These are phyloP conservation scores for Choanephora cucurbitarum DNA, from an alignment of 371 early-diverging fungal species.

Conservation along the genomic window DNA sequence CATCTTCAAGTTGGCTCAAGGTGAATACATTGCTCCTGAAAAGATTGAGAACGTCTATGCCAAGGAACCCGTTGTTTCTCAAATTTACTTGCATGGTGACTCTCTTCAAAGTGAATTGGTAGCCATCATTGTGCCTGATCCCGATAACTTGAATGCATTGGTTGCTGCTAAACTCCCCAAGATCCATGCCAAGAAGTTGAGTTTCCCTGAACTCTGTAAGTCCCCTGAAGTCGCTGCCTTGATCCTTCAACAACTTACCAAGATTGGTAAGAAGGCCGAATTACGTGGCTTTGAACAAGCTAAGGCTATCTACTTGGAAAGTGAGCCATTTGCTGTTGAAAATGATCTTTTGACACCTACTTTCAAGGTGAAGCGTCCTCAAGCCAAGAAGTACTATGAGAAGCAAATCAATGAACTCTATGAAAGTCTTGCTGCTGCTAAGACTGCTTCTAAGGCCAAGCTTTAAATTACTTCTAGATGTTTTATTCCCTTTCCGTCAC, in stretches of 20 bases:
- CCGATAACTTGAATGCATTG: slow-evolving; percentile 52
- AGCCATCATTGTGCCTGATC: slow-evolving; percentile 85
- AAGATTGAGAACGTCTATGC: slow-evolving; percentile 82
- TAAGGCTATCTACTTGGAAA: slow-evolving; percentile 54
- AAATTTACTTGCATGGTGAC: slow-evolving; percentile 84
- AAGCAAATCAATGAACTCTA: slow-evolving; percentile 67
- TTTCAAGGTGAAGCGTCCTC: slow-evolving; percentile 78
- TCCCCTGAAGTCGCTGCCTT: slow-evolving; percentile 57
- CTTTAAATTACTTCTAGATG: slow-evolving; percentile 16
- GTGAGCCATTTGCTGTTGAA: slow-evolving; percentile 59
- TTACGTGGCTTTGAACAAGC: slow-evolving; percentile 62
- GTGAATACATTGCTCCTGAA: slow-evolving; percentile 98
- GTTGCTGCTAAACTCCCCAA: slow-evolving; percentile 44
- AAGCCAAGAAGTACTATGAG: slow-evolving; percentile 69
- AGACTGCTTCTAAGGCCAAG: slow-evolving; percentile 24
- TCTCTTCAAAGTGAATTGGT: slow-evolving; percentile 80
- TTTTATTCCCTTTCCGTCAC: too few relatives aligned
- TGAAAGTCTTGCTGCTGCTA: slow-evolving; percentile 20
- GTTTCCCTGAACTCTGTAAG: slow-evolving; percentile 54
- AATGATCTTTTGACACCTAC: slow-evolving; percentile 66
- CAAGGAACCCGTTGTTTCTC: slow-evolving; percentile 59
- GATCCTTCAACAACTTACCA: slow-evolving; percentile 62
- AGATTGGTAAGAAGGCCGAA: slow-evolving; percentile 57
- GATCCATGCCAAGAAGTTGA: slow-evolving; percentile 30
- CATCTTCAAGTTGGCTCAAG: slow-evolving; percentile 93